Conservation (phyloP, 768 basidiomycete species). For the Boletales sp. region DNA sequence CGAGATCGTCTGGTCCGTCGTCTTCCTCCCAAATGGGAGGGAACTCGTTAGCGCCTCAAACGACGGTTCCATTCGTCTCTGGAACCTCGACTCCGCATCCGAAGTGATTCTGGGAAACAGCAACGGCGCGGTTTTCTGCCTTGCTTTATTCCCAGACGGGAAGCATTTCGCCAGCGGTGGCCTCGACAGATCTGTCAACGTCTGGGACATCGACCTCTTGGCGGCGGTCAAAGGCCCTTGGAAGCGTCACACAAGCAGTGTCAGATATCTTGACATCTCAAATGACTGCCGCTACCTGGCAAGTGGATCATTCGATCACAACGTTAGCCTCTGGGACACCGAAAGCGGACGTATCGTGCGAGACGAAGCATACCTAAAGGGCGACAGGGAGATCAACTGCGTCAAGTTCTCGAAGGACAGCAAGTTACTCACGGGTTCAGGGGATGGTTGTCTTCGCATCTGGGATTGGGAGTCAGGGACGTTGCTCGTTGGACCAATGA, state of each 20-base stretch:
- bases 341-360: constrained; percentile 22
- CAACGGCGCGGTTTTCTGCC: constrained; percentile 24
- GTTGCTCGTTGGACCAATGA: constrained; percentile 26
- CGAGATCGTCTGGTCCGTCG: constrained; percentile 28
- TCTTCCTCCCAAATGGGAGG: constrained; percentile 25
- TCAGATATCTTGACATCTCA: constrained; percentile 27
- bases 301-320: constrained; percentile 32
- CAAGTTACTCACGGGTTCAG: constrained; percentile 28
- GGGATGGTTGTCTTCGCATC: constrained; percentile 26
- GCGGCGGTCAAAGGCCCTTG: constrained; percentile 17
- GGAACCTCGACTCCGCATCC: constrained; percentile 23
- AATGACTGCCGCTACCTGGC: constrained; percentile 26
- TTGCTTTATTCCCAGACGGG: constrained; percentile 25
- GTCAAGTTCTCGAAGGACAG: constrained; percentile 24
- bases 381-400: constrained; percentile 25
- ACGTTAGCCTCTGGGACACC: constrained; percentile 29
- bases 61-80: constrained; percentile 29
- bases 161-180: constrained; percentile 27
- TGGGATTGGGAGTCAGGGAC: constrained; percentile 26
- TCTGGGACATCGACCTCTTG: constrained; percentile 27
- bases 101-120: constrained; percentile 23
- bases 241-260: constrained; percentile 23
- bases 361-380: constrained; percentile 19
- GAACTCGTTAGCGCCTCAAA: constrained; percentile 26
- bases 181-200: constrained; percentile 28